Evolutionary conservation across 805 yeast species (phyloP), one percentile per base, ranked within the genome.

Genomic region (Candida quercuum): DNA sequence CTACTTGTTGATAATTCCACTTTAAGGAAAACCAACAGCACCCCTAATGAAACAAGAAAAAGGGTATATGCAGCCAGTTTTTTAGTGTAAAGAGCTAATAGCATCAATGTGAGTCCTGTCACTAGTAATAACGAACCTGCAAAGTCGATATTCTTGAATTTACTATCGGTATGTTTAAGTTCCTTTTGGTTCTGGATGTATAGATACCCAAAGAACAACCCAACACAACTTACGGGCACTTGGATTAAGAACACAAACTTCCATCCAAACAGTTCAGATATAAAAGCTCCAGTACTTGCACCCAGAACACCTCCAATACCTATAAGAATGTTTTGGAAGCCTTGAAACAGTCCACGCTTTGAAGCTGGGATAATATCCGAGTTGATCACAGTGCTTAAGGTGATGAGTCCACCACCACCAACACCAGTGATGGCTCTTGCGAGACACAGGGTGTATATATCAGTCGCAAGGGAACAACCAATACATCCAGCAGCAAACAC

Each of bases 401-500:
- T 62, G 17, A 59, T 48, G 28, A 66, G 46, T 3, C 71, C 71
- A 21, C 69, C 71, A 12, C 69, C 70, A 17, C 70, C 71, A 12
- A 65, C 44, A 14, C 71, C 71, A 3, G 69, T 56, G 10, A 66
- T 23, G 4, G 66, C 66, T 36, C 71, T 48, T 48, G 63, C 57
- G 6, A 59, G 16, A 36, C 62, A 61, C 19, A 66, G 43, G 4
- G 48, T 33, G 24, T 46, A 36, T 30, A 66, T 58, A 30, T 45
- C 54, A 5, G 46, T 35, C 0, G 69, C 49, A 9, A 60, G n/a
- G 3, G 59, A 48, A 39, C 70, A 66, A 1, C 66, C 65, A 20
- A 61, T 32, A 36, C 68, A 64, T 2, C 71, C 71, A 1, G 61
- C 15, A 0, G 58, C 48, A 37, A 66, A 66, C 5, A 52, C 36